Conservation (phyloP, 192 early-diverging fungal genomes). For the Mortierella antarctica region DNA sequence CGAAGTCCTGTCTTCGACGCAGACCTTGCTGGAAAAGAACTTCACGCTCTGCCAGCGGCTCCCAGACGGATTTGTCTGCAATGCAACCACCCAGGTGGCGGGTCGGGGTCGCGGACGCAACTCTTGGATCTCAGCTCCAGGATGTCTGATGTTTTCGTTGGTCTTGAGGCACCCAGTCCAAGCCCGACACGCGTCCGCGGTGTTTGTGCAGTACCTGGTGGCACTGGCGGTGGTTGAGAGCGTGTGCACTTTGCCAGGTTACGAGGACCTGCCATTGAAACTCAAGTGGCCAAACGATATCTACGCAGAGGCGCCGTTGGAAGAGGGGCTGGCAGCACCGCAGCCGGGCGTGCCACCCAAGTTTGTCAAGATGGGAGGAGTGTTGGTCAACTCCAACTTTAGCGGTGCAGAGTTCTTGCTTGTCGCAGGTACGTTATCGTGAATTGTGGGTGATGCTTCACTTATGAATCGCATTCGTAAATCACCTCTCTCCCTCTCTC, state of each 20-base stretch:
- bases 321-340: conserved; percentile 11
- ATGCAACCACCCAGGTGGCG: conserved; percentile 83
- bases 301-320: conserved; percentile 71
- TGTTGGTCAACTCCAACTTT: conserved; percentile 88
- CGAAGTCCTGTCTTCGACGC: conserved; percentile 85
- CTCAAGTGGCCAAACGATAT: conserved; percentile 99
- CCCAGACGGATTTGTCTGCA: conserved; percentile 83
- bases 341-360: conserved; percentile 31
- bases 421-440: conserved; percentile 77
- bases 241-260: conserved; percentile 73
- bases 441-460: neutral
- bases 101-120: conserved; percentile 94
- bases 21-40: conserved; percentile 95
- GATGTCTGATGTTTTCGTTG: conserved; percentile 90
- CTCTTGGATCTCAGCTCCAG: conserved; percentile 95
- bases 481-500: neutral
- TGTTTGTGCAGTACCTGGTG: conserved; percentile 95
- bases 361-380: conserved; percentile 88
- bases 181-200: conserved; percentile 64
- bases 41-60: conserved; percentile 70
- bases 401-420: conserved; percentile 77
- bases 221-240: conserved; percentile 88
- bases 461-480: neutral
- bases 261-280: conserved; percentile 84
- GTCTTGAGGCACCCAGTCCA: conserved; percentile 73